Percentiles rank a stretch among this genome's conserved stretches.
Evolutionary conservation across 352 stramenopile species (phyloP).

Genomic region (Phytophthora lateralis): DNA sequence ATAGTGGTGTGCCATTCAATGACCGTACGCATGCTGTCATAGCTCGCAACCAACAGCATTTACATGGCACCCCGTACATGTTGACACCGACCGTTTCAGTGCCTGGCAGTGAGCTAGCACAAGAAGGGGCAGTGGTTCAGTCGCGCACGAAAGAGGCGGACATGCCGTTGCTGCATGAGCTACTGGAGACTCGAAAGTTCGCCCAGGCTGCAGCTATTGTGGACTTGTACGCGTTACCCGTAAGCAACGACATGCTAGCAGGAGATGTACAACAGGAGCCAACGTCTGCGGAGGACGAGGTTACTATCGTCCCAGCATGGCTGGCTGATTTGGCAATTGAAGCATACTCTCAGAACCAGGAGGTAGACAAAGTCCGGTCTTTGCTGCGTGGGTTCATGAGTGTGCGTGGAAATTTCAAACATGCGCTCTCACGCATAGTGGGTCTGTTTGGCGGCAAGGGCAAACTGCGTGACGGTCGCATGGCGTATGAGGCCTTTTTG

Average conservation of each 20-base stretch:
- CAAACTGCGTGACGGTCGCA: constrained; percentile 33
- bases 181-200: constrained; percentile 40
- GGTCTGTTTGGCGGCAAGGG: constrained; percentile 28
- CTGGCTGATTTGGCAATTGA: constrained; percentile 44
- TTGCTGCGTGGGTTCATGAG: constrained; percentile 51
- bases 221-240: constrained; percentile 28
- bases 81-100: constrained; percentile 7
- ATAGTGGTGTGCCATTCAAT: constrained; percentile 32
- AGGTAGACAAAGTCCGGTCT: constrained; percentile 52
- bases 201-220: constrained; percentile 41
- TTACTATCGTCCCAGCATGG: constrained; percentile 32
- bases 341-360: constrained; percentile 44
- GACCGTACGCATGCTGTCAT: constrained; percentile 37
- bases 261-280: constrained; percentile 13
- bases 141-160: constrained; percentile 31
- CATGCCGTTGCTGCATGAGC: constrained; percentile 26
- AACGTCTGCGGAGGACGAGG: constrained; percentile 3
- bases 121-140: not conserved
- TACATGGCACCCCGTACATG: constrained; percentile 38
- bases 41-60: constrained; percentile 40
- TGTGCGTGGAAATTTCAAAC: constrained; percentile 36
- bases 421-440: constrained; percentile 38
- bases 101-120: not conserved
- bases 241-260: constrained; percentile 25
- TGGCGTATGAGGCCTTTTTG: constrained; percentile 53